These are phyloP conservation scores for Trypanosoma caninum DNA, from an alignment of 208 protist species.

Conservation along the genomic window DNA sequence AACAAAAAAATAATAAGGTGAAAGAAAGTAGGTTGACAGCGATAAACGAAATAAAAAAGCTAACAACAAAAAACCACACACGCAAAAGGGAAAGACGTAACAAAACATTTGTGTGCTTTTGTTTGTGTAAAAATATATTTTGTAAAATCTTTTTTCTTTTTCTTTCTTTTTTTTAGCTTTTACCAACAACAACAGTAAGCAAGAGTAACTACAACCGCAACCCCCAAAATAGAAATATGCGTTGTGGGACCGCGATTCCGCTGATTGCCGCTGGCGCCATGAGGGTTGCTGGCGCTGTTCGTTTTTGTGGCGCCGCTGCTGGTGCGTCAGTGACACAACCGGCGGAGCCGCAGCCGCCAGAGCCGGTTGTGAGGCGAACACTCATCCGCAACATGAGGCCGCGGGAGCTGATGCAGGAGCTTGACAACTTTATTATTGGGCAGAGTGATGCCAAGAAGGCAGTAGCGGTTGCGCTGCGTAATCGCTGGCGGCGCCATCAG, in stretches of 20 bases:
- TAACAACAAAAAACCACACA: constrained; percentile 2
- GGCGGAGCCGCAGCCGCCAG: constrained; percentile 19
- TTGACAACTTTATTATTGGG: constrained; percentile 97
- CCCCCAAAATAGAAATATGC: constrained; percentile 5
- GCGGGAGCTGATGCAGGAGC: constrained; percentile 90
- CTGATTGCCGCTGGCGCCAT: not conserved
- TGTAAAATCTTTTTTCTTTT: not conserved
- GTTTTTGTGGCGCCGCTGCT: constrained; percentile 52
- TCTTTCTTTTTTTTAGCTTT: not conserved
- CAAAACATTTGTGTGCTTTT: not conserved
- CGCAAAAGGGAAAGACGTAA: not conserved
- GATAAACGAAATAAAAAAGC: not conserved
- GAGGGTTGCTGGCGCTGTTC: constrained; percentile 13
- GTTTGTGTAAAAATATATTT: too few species aligned
- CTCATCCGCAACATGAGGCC: constrained; percentile 90
- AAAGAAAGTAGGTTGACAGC: not conserved
- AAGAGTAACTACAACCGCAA: not conserved
- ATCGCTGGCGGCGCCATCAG: constrained; percentile 93
- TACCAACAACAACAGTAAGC: not conserved
- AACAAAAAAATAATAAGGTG: not conserved
- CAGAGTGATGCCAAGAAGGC: constrained; percentile 97
- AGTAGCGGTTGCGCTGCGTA: constrained; percentile 95
- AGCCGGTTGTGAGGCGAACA: constrained; percentile 28
- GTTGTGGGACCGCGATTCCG: constrained; percentile 14
- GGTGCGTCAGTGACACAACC: constrained; percentile 35